Evolutionary conservation across 768 basidiomycete genomes (phyloP), one percentile per base, ranked within the genome.

Genomic region (Lactifluus hygrophoroides): DNA sequence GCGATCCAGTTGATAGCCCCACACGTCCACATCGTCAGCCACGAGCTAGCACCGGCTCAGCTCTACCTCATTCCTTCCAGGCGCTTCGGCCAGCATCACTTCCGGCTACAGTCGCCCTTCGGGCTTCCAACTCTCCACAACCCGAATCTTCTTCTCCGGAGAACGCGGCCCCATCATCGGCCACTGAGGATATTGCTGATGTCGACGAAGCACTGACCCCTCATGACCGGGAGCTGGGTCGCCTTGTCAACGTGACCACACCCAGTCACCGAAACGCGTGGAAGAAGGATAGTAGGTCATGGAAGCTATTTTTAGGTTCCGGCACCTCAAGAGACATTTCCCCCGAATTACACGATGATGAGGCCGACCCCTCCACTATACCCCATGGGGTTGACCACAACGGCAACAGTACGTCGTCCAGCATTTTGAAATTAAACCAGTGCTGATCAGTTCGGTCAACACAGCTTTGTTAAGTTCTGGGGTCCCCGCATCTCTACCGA

Each of bases 181-280:
- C 42, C 19, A 23, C 44, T 17, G 47, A 35, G 25, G 55, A 51
- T 52, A 60, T 55, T 37, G 63, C 54, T 23, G 65, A 61, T 10
- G 56, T 23, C 11, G 54, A 50, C 16, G 61, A 66, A 35, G 28
- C 52, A 14, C 45, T 61, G 17, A 76, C 73, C 57, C 70, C 74
- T 25, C 74, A 76, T 52, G 81, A 84, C 64, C 75, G 73, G 32
- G 80, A 81, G 63, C 74, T 88, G 34, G 58, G 81, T 64, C 78
- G 76, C 62, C 74, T 88, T 34, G 80, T 88, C n/a, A 85, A 84
- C 9, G 85, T 85, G 27, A 75, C 80, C 70, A 80, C 75, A 30
- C 84, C 86, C 1, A 88, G 85, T 62, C 87, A 89, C 67, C 77
- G 85, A 53, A 80, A 76, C n/a, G 80, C 80, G 13, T 88, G 86